phyloP scores from a whole-genome alignment of 345 rosid species.

The Rhodamnia rubescens region DNA sequence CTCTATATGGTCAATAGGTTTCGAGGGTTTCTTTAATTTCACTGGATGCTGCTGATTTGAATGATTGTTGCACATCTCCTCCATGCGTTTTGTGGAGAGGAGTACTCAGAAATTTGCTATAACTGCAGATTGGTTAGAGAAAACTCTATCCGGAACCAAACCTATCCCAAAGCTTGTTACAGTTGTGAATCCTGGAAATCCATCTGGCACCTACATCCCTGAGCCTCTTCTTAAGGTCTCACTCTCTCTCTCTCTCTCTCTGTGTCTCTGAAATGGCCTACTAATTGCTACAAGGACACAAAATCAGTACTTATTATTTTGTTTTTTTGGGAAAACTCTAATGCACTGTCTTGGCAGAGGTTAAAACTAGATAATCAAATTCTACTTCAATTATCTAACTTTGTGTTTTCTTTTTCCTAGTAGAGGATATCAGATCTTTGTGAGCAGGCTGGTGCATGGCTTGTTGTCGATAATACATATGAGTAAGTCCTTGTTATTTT shows the following conservation, averaged over 20 bases:
- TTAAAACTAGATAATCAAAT: neutral
- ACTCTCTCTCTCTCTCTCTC: conserved; percentile 1
- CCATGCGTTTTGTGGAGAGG: neutral
- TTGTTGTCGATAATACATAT: conserved; percentile 90
- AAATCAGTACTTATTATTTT: neutral
- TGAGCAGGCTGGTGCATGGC: conserved; percentile 83
- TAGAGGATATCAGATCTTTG: conserved; percentile 87
- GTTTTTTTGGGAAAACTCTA: neutral
- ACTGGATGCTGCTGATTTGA: neutral
- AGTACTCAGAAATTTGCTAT: neutral
- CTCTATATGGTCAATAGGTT: neutral
- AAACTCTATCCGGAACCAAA: conserved; percentile 44
- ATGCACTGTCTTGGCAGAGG: neutral
- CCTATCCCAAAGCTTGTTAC: conserved; percentile 89
- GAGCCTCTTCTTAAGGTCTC: conserved; percentile 73
- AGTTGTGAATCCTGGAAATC: conserved; percentile 95
- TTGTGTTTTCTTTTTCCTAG: conserved; percentile 9
- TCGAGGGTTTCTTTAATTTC: neutral
- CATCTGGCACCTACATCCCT: conserved; percentile 84
- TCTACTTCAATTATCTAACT: neutral
- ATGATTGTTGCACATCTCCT: neutral
- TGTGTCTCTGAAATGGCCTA: neutral
- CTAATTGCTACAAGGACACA: neutral
- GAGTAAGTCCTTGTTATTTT: conserved; percentile 53
- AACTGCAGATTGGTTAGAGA: conserved; percentile 78